These are phyloP conservation scores for Kandelia obovata DNA, from an alignment of 345 rosid genomes.

Conservation along the genomic window DNA sequence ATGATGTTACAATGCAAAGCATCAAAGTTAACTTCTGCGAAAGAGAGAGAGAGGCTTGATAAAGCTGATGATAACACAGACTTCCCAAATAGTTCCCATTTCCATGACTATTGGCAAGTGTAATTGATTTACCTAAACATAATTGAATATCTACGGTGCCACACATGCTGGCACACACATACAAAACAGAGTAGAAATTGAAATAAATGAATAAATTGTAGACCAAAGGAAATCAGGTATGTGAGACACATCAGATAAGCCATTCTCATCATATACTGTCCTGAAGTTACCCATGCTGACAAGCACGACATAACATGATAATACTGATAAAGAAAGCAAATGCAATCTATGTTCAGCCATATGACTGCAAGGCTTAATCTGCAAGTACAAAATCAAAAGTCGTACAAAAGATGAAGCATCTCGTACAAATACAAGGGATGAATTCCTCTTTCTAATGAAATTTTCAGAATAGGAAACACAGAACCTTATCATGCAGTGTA, in stretches of 20 bases:
- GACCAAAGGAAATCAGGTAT: not conserved
- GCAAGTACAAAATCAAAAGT: not conserved
- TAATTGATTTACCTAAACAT: too few relatives aligned
- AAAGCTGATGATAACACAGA: not conserved
- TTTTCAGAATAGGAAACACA: conserved; percentile 5
- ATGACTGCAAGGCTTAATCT: not conserved
- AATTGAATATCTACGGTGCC: too few relatives aligned
- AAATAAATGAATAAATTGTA: too few relatives aligned
- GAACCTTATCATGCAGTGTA: conserved; percentile 78
- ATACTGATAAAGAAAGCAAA: not conserved
- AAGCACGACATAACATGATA: not conserved
- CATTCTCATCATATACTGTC: too few relatives aligned
- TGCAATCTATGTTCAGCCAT: not conserved
- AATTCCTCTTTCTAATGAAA: not conserved
- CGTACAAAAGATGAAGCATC: not conserved
- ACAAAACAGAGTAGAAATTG: too few relatives aligned
- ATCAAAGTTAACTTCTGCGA: too few relatives aligned
- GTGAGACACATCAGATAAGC: not conserved
- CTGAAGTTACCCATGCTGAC: too few relatives aligned
- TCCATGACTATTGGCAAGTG: too few relatives aligned
- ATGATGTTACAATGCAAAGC: too few relatives aligned
- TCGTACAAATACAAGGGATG: not conserved
- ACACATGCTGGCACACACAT: too few relatives aligned
- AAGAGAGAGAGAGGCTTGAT: not conserved
- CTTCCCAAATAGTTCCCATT: not conserved